phyloP scores from a whole-genome alignment of 768 basidiomycete species.

The Symmetrospora coprosmae region DNA sequence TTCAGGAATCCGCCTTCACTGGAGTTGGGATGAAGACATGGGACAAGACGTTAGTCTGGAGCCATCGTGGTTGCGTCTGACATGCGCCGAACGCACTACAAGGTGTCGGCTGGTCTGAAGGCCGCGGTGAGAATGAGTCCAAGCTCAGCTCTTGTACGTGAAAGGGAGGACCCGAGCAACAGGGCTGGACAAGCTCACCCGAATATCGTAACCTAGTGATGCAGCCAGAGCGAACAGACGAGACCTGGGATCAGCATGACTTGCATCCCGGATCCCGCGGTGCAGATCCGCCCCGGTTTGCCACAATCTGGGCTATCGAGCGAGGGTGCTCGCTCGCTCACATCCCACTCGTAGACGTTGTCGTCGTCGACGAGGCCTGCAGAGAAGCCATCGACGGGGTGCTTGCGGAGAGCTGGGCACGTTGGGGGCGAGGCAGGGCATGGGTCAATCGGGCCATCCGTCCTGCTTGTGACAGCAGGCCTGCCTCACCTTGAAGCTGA shows the following conservation, averaged over 20 bases:
- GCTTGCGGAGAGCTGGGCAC: slow-evolving; percentile 63
- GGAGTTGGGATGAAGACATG: slow-evolving; percentile 15
- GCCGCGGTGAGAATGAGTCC: not conserved
- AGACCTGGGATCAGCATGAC: not conserved
- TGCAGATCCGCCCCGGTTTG: too few species aligned
- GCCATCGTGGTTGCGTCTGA: not conserved
- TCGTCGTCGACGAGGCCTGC: slow-evolving; percentile 93
- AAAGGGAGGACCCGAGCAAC: too few species aligned
- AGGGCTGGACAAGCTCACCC: too few species aligned
- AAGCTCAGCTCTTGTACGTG: too few species aligned
- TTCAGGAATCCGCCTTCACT: slow-evolving; percentile 96
- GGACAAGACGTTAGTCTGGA: not conserved
- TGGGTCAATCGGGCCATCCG: not conserved
- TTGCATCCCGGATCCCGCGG: too few species aligned
- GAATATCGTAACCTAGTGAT: not conserved
- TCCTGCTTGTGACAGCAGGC: not conserved
- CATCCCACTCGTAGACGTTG: slow-evolving; percentile 92
- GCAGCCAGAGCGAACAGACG: not conserved
- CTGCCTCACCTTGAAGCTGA: slow-evolving; percentile 10
- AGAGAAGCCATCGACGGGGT: slow-evolving; percentile 89
- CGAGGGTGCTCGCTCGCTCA: too few species aligned
- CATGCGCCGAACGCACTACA: slow-evolving; percentile 54
- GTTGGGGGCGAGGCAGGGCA: not conserved
- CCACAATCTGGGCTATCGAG: too few species aligned
- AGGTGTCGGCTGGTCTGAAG: slow-evolving; percentile 69